A percentile compares a stretch with the other conserved stretches of the same genome.
Conservation (phyloP, 805 yeast genomes). For the Candida parachauliodes region DNA sequence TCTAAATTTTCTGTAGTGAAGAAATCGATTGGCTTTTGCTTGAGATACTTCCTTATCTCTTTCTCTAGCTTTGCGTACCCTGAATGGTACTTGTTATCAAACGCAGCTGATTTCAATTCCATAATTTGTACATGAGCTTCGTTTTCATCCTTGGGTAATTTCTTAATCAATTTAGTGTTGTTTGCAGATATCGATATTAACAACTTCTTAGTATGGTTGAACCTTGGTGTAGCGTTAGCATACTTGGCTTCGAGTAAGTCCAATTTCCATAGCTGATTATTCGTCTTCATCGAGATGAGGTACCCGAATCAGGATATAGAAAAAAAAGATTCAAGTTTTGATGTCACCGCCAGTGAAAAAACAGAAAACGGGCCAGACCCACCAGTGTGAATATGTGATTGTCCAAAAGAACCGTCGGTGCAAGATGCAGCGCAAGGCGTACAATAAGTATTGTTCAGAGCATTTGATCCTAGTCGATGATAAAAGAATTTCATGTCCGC, state of each 20-base stretch:
- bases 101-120: conserved; percentile 41
- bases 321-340: conserved; percentile 3
- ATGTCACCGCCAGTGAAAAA: conserved; percentile 9
- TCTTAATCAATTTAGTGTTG: conserved; percentile 37
- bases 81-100: conserved; percentile 48
- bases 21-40: conserved; percentile 16
- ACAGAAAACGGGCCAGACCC: conserved; percentile 7
- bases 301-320: not conserved
- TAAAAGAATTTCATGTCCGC: conserved; percentile 66
- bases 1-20: conserved; percentile 18
- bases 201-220: conserved; percentile 45
- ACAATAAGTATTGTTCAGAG: conserved; percentile 56
- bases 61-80: conserved; percentile 39
- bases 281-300: conserved; percentile 7
- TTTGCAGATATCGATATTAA: conserved; percentile 31
- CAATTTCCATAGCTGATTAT: conserved; percentile 40
- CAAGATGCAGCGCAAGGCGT: conserved; percentile 54
- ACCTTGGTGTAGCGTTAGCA: conserved; percentile 42
- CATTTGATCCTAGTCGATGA: conserved; percentile 40
- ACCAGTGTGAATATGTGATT: conserved; percentile 47
- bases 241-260: conserved; percentile 55
- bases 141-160: conserved; percentile 35
- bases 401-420: conserved; percentile 54
- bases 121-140: conserved; percentile 46
- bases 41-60: conserved; percentile 22